Percentiles rank a stretch among this genome's conserved stretches.
phyloP scores from a whole-genome alignment of 352 stramenopile genomes.

The Pythium dissimile region DNA sequence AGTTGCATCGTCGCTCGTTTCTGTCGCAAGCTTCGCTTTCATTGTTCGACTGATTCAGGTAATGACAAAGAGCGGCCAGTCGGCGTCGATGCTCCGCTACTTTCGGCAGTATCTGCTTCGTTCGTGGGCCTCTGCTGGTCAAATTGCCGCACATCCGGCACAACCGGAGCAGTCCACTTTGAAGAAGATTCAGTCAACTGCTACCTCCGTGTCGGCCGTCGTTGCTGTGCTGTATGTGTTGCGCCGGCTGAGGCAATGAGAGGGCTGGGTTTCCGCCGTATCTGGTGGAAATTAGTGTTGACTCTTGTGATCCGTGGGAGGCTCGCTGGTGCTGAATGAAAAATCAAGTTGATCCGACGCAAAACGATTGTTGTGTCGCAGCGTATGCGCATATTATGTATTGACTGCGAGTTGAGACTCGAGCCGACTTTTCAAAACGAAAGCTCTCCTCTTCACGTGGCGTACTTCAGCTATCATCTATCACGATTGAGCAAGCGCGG shows the following conservation, averaged over 20 bases:
- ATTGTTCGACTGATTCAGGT: conserved; percentile 26
- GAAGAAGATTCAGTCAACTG: conserved; percentile 26
- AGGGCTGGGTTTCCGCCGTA: background rate
- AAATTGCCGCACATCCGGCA: conserved; percentile 20
- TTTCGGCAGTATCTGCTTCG: conserved; percentile 25
- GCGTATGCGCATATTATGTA: too few species aligned
- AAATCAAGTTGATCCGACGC: too few species aligned
- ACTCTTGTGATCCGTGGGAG: too few species aligned
- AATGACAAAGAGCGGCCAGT: conserved; percentile 13
- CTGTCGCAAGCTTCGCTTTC: conserved; percentile 47
- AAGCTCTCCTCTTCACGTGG: too few species aligned
- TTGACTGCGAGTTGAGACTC: too few species aligned
- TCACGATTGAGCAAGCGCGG: too few species aligned
- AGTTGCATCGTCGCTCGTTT: conserved; percentile 56
- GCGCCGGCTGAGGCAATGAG: conserved; percentile 11
- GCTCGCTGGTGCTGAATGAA: too few species aligned
- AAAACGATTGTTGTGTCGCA: too few species aligned
- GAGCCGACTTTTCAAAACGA: too few species aligned
- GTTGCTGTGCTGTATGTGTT: conserved; percentile 34
- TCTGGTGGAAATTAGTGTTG: too few species aligned
- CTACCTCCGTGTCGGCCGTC: conserved; percentile 39
- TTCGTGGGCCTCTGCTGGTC: conserved; percentile 11
- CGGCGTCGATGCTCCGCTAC: conserved; percentile 14
- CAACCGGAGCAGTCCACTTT: conserved; percentile 10
- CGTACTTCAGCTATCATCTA: too few species aligned